Base-by-base conservation (phyloP, 768 basidiomycete genomes). In the Russula ochroleuca region DNA sequence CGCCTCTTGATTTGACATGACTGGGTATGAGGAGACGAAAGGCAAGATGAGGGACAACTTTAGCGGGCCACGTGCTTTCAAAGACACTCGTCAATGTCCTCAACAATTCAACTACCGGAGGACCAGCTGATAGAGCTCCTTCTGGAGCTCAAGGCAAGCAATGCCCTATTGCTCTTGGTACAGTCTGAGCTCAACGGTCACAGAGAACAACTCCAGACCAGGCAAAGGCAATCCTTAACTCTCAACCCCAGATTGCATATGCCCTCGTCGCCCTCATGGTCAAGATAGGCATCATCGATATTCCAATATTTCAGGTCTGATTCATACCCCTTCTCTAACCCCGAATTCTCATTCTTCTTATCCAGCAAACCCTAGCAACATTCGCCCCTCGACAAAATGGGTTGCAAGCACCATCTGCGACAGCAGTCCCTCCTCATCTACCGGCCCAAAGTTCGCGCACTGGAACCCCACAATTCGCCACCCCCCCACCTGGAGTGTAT, bases 211-310 rank as follows among this genome's bases (percentile, higher is more conserved):
- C 87, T 0, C 85, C 88, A 35, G 81, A 81, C 28, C 84, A 87
- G 33, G 88, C 88, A 2, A 79, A 82, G 21, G 77, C 79, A 37
- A 88, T 92, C 69, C 78, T 92, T 48, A 86, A 87, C 67, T 78
- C 79, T 17, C 87, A 88, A 65, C 89, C 89, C 0, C 84, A 85
- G 57, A 89, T 92, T 61, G 84, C 88, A 0, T 90, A 89, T 72
- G 87, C 86, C 2, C 76, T 92, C 0, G 87, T 92, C 62, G 80
- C 81, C 0, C 81, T 90, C 41, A 89, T 91, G 88, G 88, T 90
- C 23, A 83, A 83, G 61, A 83, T 91, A 75, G 85, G 86, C 61
- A 87, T 86, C 0, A 79, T 91, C 41, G 84, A 90, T 55, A 78
- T 88, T 53, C 85, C 90, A 50, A 87, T 90, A 8, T 83, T 90